Conservation (phyloP, 768 basidiomycete species). For the Mycena rebaudengoi region DNA sequence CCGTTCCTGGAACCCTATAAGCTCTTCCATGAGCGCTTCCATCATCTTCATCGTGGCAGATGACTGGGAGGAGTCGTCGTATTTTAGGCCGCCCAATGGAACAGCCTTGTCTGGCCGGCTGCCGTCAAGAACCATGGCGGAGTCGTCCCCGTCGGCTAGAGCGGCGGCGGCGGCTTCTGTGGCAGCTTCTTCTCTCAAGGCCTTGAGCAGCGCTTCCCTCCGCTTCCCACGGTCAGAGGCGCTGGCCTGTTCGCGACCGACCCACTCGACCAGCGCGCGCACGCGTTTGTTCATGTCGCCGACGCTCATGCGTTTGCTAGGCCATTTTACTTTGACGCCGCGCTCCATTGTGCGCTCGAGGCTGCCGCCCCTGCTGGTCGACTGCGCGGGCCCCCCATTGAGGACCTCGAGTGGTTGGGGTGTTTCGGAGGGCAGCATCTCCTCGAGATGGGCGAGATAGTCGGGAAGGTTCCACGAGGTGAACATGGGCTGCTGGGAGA, state of each 20-base stretch:
- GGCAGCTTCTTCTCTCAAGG: conserved; percentile 47
- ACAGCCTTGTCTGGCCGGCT: conserved; percentile 11
- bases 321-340: conserved; percentile 92
- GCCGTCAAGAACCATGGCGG: conserved; percentile 45
- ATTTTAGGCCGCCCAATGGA: too few relatives aligned
- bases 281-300: conserved; percentile 98
- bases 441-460: conserved; percentile 87
- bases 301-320: conserved; percentile 93
- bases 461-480: conserved; percentile 94
- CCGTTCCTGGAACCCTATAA: conserved; percentile 85
- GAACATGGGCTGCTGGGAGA: conserved; percentile 79
- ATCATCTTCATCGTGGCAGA: conserved; percentile 77
- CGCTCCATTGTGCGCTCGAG: conserved; percentile 73
- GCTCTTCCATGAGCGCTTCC: conserved; percentile 91
- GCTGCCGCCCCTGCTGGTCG: conserved; percentile 55
- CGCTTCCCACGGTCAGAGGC: conserved; percentile 76
- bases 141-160: conserved; percentile 29
- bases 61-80: conserved; percentile 35
- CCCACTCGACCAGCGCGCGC: conserved; percentile 89
- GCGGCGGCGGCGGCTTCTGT: conserved; percentile 9
- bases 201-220: conserved; percentile 70
- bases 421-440: conserved; percentile 79
- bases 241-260: conserved; percentile 86
- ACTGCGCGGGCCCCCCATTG: conserved; percentile 43
- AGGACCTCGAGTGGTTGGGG: conserved; percentile 82